Conservation (phyloP, 495 filamentous ascomycete genomes). For the Apodospora peruviana region DNA sequence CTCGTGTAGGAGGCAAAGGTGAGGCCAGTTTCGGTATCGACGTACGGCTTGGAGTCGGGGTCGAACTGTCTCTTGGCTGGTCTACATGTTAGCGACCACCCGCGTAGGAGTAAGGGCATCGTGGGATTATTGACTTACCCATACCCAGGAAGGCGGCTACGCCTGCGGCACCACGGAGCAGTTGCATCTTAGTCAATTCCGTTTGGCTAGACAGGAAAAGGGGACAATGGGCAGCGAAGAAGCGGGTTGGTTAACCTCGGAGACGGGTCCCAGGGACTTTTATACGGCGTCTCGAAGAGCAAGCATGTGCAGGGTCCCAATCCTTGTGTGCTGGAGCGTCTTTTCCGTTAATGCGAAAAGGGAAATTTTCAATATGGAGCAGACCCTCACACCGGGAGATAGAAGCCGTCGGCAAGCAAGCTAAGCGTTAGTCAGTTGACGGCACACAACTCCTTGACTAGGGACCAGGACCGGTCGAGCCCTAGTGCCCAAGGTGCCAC, state of each 20-base stretch:
- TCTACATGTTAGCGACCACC: not conserved
- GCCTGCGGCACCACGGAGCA: slow-evolving; percentile 10
- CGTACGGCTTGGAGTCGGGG: slow-evolving; percentile 27
- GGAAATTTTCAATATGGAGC: slow-evolving; percentile 11
- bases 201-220: not conserved
- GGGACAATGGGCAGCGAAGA: not conserved
- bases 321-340: slow-evolving; percentile 3
- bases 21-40: slow-evolving; percentile 35
- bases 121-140: not conserved
- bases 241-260: not conserved
- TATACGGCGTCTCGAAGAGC: slow-evolving; percentile 9
- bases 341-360: slow-evolving; percentile 18
- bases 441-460: no score
- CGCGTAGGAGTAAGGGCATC: no score
- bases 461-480: no score
- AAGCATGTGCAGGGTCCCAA: slow-evolving; percentile 1
- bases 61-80: slow-evolving; percentile 24
- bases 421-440: not conserved
- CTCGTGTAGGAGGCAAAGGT: slow-evolving; percentile 36
- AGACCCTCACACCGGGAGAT: not conserved
- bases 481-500: no score
- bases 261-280: slow-evolving; percentile 1
- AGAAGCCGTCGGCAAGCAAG: slow-evolving; percentile 3
- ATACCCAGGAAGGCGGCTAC: slow-evolving; percentile 3
- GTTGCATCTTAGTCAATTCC: slow-evolving; percentile 16